Base-by-base conservation (phyloP, 176 grass and related monocot genomes). In the Chloris gayana region DNA sequence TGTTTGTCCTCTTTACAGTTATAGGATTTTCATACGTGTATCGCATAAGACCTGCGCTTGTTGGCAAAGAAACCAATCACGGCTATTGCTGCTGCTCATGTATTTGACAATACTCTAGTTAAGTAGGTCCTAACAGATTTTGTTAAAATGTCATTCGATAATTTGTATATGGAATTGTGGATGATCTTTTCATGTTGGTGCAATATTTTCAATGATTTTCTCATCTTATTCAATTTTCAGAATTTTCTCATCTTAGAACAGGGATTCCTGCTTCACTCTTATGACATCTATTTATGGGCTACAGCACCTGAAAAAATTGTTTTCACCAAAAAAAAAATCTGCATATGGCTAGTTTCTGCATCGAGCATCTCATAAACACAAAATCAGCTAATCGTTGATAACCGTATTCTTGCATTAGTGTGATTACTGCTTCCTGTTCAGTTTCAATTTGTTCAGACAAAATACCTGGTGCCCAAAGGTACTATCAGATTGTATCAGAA, bases 391-490 rank as follows among this genome's bases (percentile, higher is more conserved):
- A 14, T 11, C 15, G n/a, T 57, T 26, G 5, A 6, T 51, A 73
- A 66, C 21, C 53, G 44, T 9, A 21, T 75, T 49, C 46, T 74
- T 38, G 24, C 22, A 38, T 9, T 41, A 58, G 9, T 42, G 6
- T 45, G 49, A 9, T 27, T 74, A 62, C 53, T 42, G 77, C 58
- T 89, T 66, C 47, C 80, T 62, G 37, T 42, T 42, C 41, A 91
- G 56, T 21, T 88, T 87, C 80, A 94, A 64, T 56, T 88, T 94
- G 44, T 76, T 83, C 69, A 90, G 77, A 63, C 89, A 85, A 70
- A 88, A 87, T 89, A 94, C 92, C 80, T 94, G 91, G 21, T 85
- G 79, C 24, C 94, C 91, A 88, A 94, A 97, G 91, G 91, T 29
- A 92, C 89, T 33, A 92, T 97, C 14, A 94, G 86, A 74, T 94